Evolutionary conservation across 768 basidiomycete species (phyloP).

Genomic region (Suillus plorans): DNA sequence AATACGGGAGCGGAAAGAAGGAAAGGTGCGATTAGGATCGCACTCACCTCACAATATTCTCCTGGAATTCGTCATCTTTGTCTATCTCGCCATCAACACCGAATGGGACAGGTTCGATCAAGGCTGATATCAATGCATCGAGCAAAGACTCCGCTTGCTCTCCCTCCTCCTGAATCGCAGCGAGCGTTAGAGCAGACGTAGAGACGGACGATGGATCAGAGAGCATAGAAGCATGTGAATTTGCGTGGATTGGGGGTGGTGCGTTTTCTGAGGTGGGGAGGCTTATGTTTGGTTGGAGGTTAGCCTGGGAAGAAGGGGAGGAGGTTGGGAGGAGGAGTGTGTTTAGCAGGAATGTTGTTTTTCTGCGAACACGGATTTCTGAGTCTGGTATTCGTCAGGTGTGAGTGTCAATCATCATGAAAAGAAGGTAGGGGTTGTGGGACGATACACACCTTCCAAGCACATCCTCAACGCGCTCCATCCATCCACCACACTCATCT

Average conservation of each 20-base stretch:
- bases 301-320: not conserved
- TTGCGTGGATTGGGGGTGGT: slow-evolving; percentile 51
- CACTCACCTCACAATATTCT: not conserved
- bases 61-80: slow-evolving; percentile 39
- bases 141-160: not conserved
- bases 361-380: not conserved
- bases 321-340: not conserved
- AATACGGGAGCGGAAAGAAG: not conserved
- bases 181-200: not conserved
- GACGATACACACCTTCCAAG: slow-evolving; percentile 45
- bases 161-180: not conserved
- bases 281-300: slow-evolving; percentile 16
- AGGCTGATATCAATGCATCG: not conserved
- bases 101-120: not conserved
- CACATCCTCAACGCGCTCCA: slow-evolving; percentile 63
- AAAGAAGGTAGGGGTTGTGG: not conserved
- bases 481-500: slow-evolving; percentile 51
- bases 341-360: not conserved
- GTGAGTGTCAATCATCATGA: not conserved
- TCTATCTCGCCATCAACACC: not conserved
- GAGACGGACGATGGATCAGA: slow-evolving; percentile 19
- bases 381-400: not conserved
- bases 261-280: slow-evolving; percentile 23
- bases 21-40: not conserved
- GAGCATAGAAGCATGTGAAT: not conserved